Base-by-base conservation (phyloP, 1,284 basidiomycete genomes). In the Erythrobasidium hasegawianum region DNA sequence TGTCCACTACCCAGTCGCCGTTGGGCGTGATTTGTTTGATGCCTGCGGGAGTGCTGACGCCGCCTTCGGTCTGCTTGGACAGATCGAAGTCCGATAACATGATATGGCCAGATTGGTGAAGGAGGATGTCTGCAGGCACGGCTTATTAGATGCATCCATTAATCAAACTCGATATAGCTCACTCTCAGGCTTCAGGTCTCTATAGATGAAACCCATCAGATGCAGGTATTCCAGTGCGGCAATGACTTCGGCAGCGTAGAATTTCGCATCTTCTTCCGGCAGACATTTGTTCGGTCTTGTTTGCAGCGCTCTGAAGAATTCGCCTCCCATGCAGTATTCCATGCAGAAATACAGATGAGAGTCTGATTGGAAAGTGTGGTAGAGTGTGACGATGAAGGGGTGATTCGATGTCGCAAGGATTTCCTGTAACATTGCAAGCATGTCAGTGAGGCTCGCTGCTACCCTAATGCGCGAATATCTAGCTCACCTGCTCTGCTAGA, bases 21-120 rank as follows among this genome's bases (percentile, higher is more conserved):
- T 94, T 94, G 45, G 87, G 85, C 71, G 90, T 89, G 66, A 87
- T 83, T 76, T 87, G 90, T 72, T 89, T 89, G 71, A 97, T 89
- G 75, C 86, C 88, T 10, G 89, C 89, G n/a, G 94, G 93, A 70
- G 89, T 85, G 64, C 89, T 89, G 22, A 88, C 89, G 40, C 76
- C 72, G 43, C 74, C 75, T 56, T 84, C 88, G 47, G 91, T 93
- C 75, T 96, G 90, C 76, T 97, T 98, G 11, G 95, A 96, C 33
- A 99, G 83, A 80, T 98, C 96, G 80, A 99, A 99, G 80, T 99
- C 96, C 53, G 95, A 97, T 72, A 99, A 81, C 93, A 97, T 97
- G 74, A 99, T 96, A 79, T 99, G 96, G 16, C 96, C 96, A 20
- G 92, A 93, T 76, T 97, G 90, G 79, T 98, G 96, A 59, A 99